Evolutionary conservation across 164 flowering plant species (phyloP).

Genomic region (Brasenia schreberi): DNA sequence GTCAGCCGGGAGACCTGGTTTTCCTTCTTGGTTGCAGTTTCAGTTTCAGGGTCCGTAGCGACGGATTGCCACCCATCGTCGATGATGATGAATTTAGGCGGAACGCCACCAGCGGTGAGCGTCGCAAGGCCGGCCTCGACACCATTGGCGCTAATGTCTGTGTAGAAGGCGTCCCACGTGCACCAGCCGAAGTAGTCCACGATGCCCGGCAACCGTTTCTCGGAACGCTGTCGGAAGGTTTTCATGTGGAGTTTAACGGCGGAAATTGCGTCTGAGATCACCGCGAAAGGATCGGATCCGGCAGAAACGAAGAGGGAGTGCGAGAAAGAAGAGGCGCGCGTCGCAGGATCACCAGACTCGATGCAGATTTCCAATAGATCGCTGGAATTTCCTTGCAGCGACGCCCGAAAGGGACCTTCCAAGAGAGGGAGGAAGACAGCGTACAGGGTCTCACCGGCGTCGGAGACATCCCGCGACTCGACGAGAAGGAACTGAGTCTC

Average conservation of each 20-base stretch:
- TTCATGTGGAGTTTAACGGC: constrained; percentile 57
- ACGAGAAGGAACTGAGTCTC: constrained; percentile 84
- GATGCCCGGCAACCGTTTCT: constrained; percentile 75
- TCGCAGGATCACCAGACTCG: constrained; percentile 74
- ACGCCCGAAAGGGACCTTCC: constrained; percentile 73
- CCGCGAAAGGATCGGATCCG: constrained; percentile 64
- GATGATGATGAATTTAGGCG: constrained; percentile 84
- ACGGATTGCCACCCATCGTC: constrained; percentile 98
- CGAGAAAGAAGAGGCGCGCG: constrained; percentile 43
- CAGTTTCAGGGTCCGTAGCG: constrained; percentile 21
- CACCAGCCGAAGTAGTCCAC: constrained; percentile 96
- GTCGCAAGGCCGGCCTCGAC: constrained; percentile 67
- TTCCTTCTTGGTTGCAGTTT: constrained; percentile 1
- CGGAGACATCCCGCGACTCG: constrained; percentile 48
- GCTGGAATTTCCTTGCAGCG: constrained; percentile 55
- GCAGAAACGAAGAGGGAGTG: constrained; percentile 49
- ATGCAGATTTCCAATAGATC: constrained; percentile 75
- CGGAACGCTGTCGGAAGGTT: constrained; percentile 57
- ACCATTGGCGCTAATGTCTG: constrained; percentile 82
- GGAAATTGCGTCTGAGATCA: constrained; percentile 47
- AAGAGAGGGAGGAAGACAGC: constrained; percentile 76
- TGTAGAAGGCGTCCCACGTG: constrained; percentile 98
- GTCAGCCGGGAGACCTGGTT: constrained; percentile 43
- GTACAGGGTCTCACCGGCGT: constrained; percentile 27
- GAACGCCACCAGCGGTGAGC: constrained; percentile 52